A percentile compares a stretch with the other conserved stretches of the same genome.
These are phyloP conservation scores for Scheffersomyces titani DNA, from an alignment of 1,139 yeast genomes.

Conservation along the genomic window DNA sequence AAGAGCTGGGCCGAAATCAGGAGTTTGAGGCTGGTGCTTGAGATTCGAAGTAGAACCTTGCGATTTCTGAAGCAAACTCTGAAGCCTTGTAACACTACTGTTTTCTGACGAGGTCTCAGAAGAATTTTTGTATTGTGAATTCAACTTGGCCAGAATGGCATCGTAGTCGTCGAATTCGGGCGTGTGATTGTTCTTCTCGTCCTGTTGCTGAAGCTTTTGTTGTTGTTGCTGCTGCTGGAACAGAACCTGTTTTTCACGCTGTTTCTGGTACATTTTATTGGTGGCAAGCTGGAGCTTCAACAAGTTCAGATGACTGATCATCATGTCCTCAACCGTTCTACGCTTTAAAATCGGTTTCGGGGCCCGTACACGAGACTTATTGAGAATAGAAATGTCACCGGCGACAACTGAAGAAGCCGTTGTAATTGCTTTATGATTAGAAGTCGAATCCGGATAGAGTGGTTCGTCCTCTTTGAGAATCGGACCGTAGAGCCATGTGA, in stretches of 20 bases:
- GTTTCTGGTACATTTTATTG: conserved; percentile 30
- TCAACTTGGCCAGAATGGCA: conserved; percentile 58
- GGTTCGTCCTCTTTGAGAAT: conserved; percentile 50
- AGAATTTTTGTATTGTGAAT: conserved; percentile 49
- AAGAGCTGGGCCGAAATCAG: background rate
- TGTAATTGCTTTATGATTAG: conserved; percentile 20
- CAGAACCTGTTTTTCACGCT: conserved; percentile 25
- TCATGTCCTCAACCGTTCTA: conserved; percentile 75
- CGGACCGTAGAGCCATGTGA: conserved; percentile 84
- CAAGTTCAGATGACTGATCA: conserved; percentile 59
- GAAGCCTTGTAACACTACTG: background rate
- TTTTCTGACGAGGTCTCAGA: background rate
- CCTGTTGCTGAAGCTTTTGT: conserved; percentile 6
- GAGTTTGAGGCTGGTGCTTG: background rate
- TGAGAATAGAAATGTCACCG: conserved; percentile 43
- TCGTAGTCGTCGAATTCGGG: conserved; percentile 58
- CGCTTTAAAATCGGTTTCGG: conserved; percentile 83
- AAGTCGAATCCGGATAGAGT: conserved; percentile 19
- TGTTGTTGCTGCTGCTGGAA: conserved; percentile 9
- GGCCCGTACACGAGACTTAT: conserved; percentile 23
- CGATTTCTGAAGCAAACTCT: background rate
- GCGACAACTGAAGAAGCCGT: conserved; percentile 49
- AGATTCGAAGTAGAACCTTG: background rate
- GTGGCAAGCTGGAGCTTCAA: conserved; percentile 49
- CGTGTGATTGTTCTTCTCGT: conserved; percentile 17